Conservation (phyloP, 2,329 filamentous ascomycete genomes). For the Bipolaris zeicola region DNA sequence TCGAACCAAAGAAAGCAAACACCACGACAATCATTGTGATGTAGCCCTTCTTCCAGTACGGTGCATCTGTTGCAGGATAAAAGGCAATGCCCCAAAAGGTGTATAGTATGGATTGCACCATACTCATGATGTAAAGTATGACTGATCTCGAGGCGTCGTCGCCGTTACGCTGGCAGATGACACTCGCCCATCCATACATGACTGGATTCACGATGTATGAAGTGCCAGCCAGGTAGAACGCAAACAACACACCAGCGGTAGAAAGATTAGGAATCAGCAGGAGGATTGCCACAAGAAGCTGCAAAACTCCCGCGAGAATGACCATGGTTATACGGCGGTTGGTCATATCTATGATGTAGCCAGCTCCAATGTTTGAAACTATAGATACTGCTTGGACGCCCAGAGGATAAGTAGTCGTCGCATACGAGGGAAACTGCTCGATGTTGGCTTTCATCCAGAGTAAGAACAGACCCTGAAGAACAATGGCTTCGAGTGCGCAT, state of each 20-base stretch:
- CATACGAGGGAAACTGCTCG: conserved; percentile 45
- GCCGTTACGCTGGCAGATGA: conserved; percentile 45
- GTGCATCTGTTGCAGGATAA: conserved; percentile 52
- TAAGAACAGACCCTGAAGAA: conserved; percentile 33
- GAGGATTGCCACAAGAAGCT: conserved; percentile 42
- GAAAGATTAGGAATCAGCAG: conserved; percentile 43
- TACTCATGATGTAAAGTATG: conserved; percentile 51
- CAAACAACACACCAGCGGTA: conserved; percentile 44
- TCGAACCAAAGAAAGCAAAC: conserved; percentile 33
- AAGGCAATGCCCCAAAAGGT: conserved; percentile 55
- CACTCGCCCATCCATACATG: conserved; percentile 50
- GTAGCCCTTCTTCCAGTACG: conserved; percentile 51
- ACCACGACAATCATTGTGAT: conserved; percentile 46
- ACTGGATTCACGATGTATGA: conserved; percentile 51
- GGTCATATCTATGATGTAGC: conserved; percentile 48
- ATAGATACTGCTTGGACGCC: conserved; percentile 64
- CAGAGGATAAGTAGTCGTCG: conserved; percentile 64
- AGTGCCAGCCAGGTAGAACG: conserved; percentile 48
- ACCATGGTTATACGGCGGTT: conserved; percentile 46
- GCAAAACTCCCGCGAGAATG: conserved; percentile 40
- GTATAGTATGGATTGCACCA: conserved; percentile 49
- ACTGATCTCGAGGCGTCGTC: conserved; percentile 52
- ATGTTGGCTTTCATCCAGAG: conserved; percentile 34
- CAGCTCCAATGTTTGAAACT: conserved; percentile 52
- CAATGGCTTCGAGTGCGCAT: conserved; percentile 46